Evolutionary conservation across 2,329 filamentous ascomycete species (phyloP).

Genomic region (Sclerotinia minor): DNA sequence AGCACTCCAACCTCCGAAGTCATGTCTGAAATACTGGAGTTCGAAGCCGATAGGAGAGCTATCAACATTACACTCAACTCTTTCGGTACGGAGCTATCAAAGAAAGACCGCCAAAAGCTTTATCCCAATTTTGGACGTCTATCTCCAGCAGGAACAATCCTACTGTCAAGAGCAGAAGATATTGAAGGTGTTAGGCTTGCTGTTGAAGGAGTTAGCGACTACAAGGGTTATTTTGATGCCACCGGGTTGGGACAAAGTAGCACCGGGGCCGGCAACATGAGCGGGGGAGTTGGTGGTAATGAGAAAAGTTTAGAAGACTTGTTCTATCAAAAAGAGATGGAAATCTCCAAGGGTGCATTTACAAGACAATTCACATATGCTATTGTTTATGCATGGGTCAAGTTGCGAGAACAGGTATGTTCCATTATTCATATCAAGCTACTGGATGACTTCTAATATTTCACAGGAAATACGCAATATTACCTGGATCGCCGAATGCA

Average conservation of each 20-base stretch:
- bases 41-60: conserved; percentile 91
- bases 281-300: conserved; percentile 74
- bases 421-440: not conserved
- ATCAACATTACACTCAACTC: conserved; percentile 99
- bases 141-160: conserved; percentile 90
- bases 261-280: conserved; percentile 77
- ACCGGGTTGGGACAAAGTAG: conserved; percentile 76
- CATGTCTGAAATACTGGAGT: conserved; percentile 94
- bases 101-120: conserved; percentile 91
- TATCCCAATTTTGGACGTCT: conserved; percentile 90
- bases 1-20: conserved; percentile 89
- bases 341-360: conserved; percentile 92
- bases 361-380: conserved; percentile 94
- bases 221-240: conserved; percentile 94
- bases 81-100: conserved; percentile 93
- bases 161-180: conserved; percentile 93
- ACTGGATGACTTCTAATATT: conserved; percentile 40
- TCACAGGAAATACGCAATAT: conserved; percentile 96
- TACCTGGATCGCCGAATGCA: conserved; percentile 99
- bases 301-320: conserved; percentile 92
- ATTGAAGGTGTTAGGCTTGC: conserved; percentile 90
- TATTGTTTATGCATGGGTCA: conserved; percentile 97
- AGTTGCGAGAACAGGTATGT: conserved; percentile 90
- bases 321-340: conserved; percentile 99
- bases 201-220: conserved; percentile 89